Base-by-base conservation (phyloP, 2,329 filamentous ascomycete genomes). In the Diplodia corticola region DNA sequence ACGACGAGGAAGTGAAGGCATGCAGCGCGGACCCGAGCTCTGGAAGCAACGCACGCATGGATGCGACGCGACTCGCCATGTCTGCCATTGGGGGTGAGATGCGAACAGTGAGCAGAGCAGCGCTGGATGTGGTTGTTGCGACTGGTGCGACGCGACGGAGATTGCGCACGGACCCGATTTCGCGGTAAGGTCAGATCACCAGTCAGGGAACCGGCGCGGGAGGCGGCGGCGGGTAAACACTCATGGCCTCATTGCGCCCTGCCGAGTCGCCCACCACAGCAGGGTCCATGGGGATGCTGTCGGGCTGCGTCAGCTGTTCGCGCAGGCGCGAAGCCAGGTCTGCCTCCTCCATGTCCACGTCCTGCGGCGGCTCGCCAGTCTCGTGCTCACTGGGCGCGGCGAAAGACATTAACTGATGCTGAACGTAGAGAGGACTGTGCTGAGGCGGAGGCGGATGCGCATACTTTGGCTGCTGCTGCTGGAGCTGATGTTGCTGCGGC, bases 1-100 rank as follows among this genome's bases (percentile, higher is more conserved):
- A 70, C 1, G 73, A 59, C 9, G 76, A 77, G 0, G 72, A 69
- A 7, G 72, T 72, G 37, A 79, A 79, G 3, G 71, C 71, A 3
- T 72, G 69, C n/a, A 78, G 70, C 3, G 72, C 70, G 33, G 70
- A 70, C 48, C 76, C 72, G n/a, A 78, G 66, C 15, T 76, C 73
- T 24, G 77, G 74, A 17, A 78, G 68, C 9, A 75, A 63, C 0
- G 71, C 64, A 51, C 72, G 70, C 48, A 54, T 35, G 24, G 71
- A 67, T 1, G 73, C 64, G 64, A 77, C 69, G 9, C 73, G 70
- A 53, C 69, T 70, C 44, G 73, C 68, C 73, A 77, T 77, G 15
- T 73, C 69, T 65, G 63, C 46, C 70, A 72, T 72, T 53, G 37
- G 44, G 15, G 5, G 40, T 35, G 44, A 33, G 64, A 13, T 54